Conservation (phyloP, 805 yeast species). For the Nakazawaea wickerhamii region DNA sequence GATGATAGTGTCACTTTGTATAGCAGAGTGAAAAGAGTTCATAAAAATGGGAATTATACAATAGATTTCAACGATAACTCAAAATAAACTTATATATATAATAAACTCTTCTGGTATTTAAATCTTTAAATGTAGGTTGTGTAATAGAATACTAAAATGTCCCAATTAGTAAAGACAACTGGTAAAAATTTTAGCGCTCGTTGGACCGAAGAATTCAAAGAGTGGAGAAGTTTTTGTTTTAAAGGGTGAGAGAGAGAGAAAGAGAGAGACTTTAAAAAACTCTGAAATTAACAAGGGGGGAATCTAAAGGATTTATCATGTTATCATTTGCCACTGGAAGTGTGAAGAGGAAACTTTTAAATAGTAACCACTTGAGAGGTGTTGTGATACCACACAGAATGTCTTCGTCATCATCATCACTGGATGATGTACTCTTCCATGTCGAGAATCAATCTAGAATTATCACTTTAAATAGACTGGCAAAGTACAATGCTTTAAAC, state of each 20-base stretch:
- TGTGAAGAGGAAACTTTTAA: not conserved
- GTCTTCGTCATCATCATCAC: not conserved
- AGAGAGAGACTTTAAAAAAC: not conserved
- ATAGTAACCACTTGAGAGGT: not conserved
- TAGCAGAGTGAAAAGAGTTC: constrained; percentile 71
- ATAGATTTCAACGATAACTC: constrained; percentile 29
- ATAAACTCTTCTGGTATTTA: not conserved
- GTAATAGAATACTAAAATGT: not conserved
- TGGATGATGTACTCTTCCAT: constrained; percentile 57
- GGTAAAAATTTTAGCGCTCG: too few relatives aligned
- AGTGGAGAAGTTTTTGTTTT: too few relatives aligned
- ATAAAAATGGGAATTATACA: constrained; percentile 26
- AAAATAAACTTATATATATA: not conserved
- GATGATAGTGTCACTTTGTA: constrained; percentile 65
- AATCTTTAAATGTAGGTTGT: not conserved
- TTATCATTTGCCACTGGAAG: not conserved
- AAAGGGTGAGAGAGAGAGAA: not conserved
- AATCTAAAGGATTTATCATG: not conserved
- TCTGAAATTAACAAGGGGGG: too few relatives aligned
- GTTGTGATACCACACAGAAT: not conserved
- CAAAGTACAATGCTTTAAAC: constrained; percentile 81
- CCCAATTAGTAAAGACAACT: not conserved
- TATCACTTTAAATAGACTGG: constrained; percentile 71
- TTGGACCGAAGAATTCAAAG: too few relatives aligned
- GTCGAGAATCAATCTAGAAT: constrained; percentile 63